These are phyloP conservation scores for Neocatenulostroma microsporum DNA, from an alignment of 2,329 filamentous ascomycete species.

Conservation along the genomic window DNA sequence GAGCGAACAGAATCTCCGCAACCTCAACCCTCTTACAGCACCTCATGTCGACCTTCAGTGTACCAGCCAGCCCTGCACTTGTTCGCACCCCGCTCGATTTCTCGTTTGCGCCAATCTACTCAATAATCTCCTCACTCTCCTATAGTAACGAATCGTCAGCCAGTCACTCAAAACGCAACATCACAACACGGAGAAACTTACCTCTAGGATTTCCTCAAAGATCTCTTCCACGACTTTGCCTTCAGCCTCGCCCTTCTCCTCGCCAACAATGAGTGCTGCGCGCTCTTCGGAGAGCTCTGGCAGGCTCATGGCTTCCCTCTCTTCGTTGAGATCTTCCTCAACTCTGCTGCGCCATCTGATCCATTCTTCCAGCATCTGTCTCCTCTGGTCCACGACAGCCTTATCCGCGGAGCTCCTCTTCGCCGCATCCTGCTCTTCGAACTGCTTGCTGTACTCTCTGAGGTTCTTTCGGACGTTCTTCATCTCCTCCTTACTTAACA, in stretches of 20 bases:
- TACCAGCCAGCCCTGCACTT: too few species aligned
- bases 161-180: too few species aligned
- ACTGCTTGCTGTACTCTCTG: conserved; percentile 87
- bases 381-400: conserved; percentile 82
- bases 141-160: too few species aligned
- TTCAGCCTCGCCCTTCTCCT: conserved; percentile 40
- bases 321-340: conserved; percentile 63
- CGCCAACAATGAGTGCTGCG: conserved; percentile 47
- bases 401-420: conserved; percentile 90
- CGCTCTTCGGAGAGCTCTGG: conserved; percentile 57
- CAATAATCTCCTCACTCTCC: conserved; percentile 11
- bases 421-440: conserved; percentile 91
- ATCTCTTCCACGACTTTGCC: conserved; percentile 60
- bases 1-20: too few species aligned
- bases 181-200: too few species aligned
- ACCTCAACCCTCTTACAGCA: too few species aligned
- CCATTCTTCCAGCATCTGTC: conserved; percentile 82
- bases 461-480: conserved; percentile 97
- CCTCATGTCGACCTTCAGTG: too few species aligned
- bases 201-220: conserved; percentile 84
- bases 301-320: conserved; percentile 60
- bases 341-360: conserved; percentile 69
- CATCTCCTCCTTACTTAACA: conserved; percentile 94
- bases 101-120: too few species aligned
- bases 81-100: too few species aligned